Percentiles rank a stretch among this genome's conserved stretches.
Conservation (phyloP, 2,329 filamentous ascomycete species). For the Aspergillus fumigatiaffinis region DNA sequence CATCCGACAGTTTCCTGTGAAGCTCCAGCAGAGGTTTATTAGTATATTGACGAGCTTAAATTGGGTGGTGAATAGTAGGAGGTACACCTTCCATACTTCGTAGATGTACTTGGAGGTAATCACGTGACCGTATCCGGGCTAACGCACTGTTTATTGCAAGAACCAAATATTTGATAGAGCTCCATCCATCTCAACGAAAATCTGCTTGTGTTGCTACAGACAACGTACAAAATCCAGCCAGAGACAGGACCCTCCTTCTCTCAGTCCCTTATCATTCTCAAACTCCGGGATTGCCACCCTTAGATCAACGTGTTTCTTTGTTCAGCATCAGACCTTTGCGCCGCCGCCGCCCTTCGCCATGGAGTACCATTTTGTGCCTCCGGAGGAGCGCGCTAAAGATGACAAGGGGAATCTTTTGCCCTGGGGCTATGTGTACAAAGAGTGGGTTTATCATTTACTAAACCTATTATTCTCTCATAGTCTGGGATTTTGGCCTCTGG, state of each 20-base stretch:
- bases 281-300: not conserved
- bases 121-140: slow-evolving; percentile 22
- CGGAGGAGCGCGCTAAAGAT: slow-evolving; percentile 58
- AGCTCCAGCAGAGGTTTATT: too few relatives aligned
- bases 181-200: not conserved
- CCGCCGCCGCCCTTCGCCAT: slow-evolving; percentile 33
- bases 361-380: slow-evolving; percentile 64
- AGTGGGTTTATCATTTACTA: slow-evolving; percentile 41
- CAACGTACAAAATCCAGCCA: not conserved
- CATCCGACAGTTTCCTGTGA: not conserved
- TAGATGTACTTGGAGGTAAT: not conserved
- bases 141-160: slow-evolving; percentile 21
- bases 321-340: not conserved
- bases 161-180: slow-evolving; percentile 17
- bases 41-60: too few relatives aligned
- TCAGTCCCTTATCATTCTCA: not conserved
- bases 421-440: slow-evolving; percentile 61
- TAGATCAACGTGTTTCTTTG: not conserved
- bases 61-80: not conserved
- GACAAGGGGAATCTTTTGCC: slow-evolving; percentile 56
- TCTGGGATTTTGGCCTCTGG: not conserved
- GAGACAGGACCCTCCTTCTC: not conserved
- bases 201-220: not conserved
- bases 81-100: not conserved
- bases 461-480: not conserved